A percentile compares a stretch with the other conserved stretches of the same genome.
Evolutionary conservation across 768 basidiomycete genomes (phyloP).

Genomic region (Hebeloma cylindrosporum): DNA sequence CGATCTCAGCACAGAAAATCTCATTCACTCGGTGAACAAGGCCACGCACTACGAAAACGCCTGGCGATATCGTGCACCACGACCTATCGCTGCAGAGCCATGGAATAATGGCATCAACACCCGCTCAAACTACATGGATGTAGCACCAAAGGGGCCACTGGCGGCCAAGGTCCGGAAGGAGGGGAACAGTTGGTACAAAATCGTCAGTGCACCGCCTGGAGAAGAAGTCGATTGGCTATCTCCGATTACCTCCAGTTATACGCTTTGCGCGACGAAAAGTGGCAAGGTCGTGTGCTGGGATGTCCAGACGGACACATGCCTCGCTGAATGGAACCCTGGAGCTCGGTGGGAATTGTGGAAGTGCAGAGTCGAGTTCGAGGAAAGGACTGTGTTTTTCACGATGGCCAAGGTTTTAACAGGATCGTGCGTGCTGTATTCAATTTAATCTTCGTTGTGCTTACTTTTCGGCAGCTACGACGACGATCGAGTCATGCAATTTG

Average conservation of each 20-base stretch:
- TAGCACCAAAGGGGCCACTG: slow-evolving; percentile 14
- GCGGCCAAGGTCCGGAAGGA: slow-evolving; percentile 15
- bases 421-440: slow-evolving; percentile 38
- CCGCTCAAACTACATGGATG: slow-evolving; percentile 42
- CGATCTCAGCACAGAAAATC: slow-evolving; percentile 61
- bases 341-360: slow-evolving; percentile 75
- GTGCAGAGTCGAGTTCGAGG: slow-evolving; percentile 74
- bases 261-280: slow-evolving; percentile 74
- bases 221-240: slow-evolving; percentile 79
- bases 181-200: slow-evolving; percentile 57
- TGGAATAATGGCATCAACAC: slow-evolving; percentile 30
- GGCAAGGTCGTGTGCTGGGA: slow-evolving; percentile 81
- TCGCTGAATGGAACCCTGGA: slow-evolving; percentile 70
- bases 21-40: slow-evolving; percentile 62
- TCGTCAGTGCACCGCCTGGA: slow-evolving; percentile 62
- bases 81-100: slow-evolving; percentile 40
- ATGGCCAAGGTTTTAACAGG: slow-evolving; percentile 65
- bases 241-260: slow-evolving; percentile 74
- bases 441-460: slow-evolving; percentile 3
- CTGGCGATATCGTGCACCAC: slow-evolving; percentile 60
- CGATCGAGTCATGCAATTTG: slow-evolving; percentile 66
- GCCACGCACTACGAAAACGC: slow-evolving; percentile 60
- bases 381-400: slow-evolving; percentile 68
- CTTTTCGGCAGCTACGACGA: slow-evolving; percentile 49
- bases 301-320: slow-evolving; percentile 55